Base-by-base conservation (phyloP, 345 rosid genomes). In the Brassica rapa region DNA sequence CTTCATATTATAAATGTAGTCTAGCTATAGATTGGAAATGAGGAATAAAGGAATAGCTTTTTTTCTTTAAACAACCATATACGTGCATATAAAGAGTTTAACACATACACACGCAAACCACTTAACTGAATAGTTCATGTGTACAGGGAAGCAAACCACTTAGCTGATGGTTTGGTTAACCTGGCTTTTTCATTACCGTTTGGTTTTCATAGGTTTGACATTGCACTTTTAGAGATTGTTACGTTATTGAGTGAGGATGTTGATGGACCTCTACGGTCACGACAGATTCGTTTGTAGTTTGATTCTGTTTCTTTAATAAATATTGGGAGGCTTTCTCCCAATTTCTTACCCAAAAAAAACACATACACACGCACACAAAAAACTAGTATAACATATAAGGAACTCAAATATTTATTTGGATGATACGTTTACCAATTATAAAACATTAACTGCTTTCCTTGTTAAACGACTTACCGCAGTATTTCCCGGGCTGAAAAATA, bases 1-100 rank as follows among this genome's bases (percentile, higher is more conserved):
- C 89, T 83, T 86, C 75, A 16, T 76, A 74, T 75, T 70, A 75
- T 70, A 75, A 85, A 84, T 37, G 84, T 71, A 35, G 11, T 59
- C 32, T 59, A 46, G 6, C 55, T 46, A 46, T 12, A 46, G 16
- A 46, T 46, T 46, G 2, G 16, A 46, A 46, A 46, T 15, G 55
- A 46, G 6, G 16, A 46, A 51, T 51, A 51, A 51, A 51, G 19
- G 6, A 51, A 51, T 15, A 51, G 14, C 1, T 33, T 51, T 21
- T 9, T 21, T 21, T 10, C 21, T 16, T 3, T 21, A 21, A 57
- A 56, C 27, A 57, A 51, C 56, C 15, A n/a, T 53, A 53, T 37
- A 10, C 21, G 19, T 56, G 24, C 61, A 56, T 56, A 56, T 56
- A 56, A 56, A 16, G 56, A 51, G 56, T 51, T 51, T n/a, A n/a